Conservation (phyloP, 345 rosid species). For the Erucastrum elatum region DNA sequence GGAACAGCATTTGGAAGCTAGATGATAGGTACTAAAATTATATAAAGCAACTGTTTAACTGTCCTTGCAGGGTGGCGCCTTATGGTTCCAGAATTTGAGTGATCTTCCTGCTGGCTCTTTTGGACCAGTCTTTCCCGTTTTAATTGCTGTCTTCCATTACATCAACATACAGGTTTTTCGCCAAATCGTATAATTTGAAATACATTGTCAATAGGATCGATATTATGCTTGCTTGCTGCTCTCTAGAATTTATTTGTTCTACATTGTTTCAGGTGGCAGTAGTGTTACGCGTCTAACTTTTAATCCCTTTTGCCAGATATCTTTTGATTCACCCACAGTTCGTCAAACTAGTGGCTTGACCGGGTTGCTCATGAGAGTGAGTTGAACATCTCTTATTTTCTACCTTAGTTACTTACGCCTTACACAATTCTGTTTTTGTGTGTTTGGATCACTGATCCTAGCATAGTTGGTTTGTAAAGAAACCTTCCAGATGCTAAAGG, state of each 20-base stretch:
- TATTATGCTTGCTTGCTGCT: neutral
- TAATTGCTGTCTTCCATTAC: conserved; percentile 74
- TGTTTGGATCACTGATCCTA: neutral
- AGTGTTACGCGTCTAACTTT: conserved; percentile 10
- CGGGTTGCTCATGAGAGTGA: conserved; percentile 62
- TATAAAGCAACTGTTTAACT: neutral
- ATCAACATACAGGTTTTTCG: conserved; percentile 71
- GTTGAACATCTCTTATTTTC: conserved; percentile 34
- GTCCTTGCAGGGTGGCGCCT: conserved; percentile 72
- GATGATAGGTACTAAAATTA: neutral
- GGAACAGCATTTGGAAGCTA: neutral
- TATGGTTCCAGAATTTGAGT: conserved; percentile 90
- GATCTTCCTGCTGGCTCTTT: conserved; percentile 57
- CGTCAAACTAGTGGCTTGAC: conserved; percentile 47
- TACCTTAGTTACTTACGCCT: conserved; percentile 8
- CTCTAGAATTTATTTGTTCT: neutral
- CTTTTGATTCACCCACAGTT: conserved; percentile 51
- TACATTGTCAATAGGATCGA: neutral
- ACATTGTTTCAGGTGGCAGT: conserved; percentile 7
- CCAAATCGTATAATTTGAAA: neutral
- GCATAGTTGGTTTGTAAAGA: neutral
- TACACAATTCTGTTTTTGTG: conserved; percentile 1
- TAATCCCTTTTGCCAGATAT: conserved; percentile 50
- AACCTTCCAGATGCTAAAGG: neutral
- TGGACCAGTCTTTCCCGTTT: conserved; percentile 71